A percentile compares a stretch with the other conserved stretches of the same genome.
phyloP scores from a whole-genome alignment of 2,329 filamentous ascomycete genomes.

The Mycosphaerella arachidis region DNA sequence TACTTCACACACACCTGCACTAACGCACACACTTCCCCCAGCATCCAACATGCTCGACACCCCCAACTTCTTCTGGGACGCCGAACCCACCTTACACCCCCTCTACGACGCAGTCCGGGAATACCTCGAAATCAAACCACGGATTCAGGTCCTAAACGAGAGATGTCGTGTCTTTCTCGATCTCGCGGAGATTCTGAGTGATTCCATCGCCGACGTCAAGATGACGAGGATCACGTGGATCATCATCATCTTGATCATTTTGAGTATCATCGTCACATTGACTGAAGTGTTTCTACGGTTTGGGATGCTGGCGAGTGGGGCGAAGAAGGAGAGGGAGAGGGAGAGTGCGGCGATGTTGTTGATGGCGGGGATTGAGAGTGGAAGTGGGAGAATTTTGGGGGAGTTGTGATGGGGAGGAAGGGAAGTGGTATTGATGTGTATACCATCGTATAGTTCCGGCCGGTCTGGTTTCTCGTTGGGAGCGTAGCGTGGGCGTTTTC shows the following conservation, averaged over 20 bases:
- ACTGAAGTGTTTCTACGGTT: slow-evolving; percentile 86
- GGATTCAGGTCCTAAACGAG: slow-evolving; percentile 95
- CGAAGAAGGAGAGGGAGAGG: slow-evolving; percentile 13
- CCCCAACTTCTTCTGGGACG: slow-evolving; percentile 98
- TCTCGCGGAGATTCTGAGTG: slow-evolving; percentile 87
- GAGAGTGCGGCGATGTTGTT: slow-evolving; percentile 8
- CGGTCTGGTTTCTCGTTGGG: too few relatives aligned
- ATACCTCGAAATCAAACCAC: slow-evolving; percentile 94
- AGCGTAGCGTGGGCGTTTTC: too few relatives aligned
- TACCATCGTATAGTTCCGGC: too few relatives aligned
- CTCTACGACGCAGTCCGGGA: slow-evolving; percentile 92
- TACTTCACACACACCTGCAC: background rate
- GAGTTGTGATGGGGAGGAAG: background rate
- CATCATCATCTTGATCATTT: slow-evolving; percentile 85
- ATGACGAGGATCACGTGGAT: slow-evolving; percentile 98
- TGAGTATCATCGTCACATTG: slow-evolving; percentile 87
- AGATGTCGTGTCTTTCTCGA: slow-evolving; percentile 94
- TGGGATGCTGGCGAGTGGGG: slow-evolving; percentile 54
- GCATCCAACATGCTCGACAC: slow-evolving; percentile 94
- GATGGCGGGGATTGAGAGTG: slow-evolving; percentile 1
- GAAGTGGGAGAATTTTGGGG: background rate
- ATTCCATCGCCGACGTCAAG: slow-evolving; percentile 87
- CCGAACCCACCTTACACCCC: slow-evolving; percentile 88
- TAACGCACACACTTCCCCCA: slow-evolving; percentile 35
- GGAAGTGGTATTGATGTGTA: background rate